These are phyloP conservation scores for Plasmodium yoelii DNA, from an alignment of 169 alveolate species.

Conservation along the genomic window DNA sequence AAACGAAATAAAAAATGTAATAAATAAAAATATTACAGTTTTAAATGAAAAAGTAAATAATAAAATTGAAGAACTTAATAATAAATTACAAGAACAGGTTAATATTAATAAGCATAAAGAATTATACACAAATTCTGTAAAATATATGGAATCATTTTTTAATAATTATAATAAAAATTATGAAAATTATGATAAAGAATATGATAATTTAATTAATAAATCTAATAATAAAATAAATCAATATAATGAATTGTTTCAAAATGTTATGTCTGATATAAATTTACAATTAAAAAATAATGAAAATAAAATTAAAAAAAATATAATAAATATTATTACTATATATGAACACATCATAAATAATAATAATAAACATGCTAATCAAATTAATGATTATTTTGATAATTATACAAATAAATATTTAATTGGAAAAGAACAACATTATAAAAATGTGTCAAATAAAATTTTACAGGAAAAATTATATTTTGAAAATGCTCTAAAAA, in stretches of 20 bases:
- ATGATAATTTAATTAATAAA: background rate
- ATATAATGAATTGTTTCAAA: background rate
- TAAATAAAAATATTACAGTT: constrained; percentile 6
- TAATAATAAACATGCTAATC: constrained; percentile 4
- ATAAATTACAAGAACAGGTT: constrained; percentile 5
- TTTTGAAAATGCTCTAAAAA: background rate
- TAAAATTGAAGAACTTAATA: constrained; percentile 15
- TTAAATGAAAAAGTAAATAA: constrained; percentile 5
- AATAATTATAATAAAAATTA: background rate
- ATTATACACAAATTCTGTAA: constrained; percentile 12
- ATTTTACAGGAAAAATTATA: constrained; percentile 22
- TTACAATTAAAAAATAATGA: background rate
- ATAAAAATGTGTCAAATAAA: constrained; percentile 1
- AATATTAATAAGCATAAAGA: constrained; percentile 2
- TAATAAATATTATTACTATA: background rate
- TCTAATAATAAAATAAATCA: background rate
- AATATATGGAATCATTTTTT: constrained; percentile 1
- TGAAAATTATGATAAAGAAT: constrained; percentile 1
- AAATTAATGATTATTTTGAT: background rate
- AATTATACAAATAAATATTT: background rate
- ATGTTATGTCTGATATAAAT: constrained; percentile 10
- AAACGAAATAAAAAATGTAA: constrained; percentile 19
- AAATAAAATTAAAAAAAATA: constrained; percentile 1
- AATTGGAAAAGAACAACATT: constrained; percentile 17
- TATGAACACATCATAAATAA: constrained; percentile 2